phyloP scores from a whole-genome alignment of 768 basidiomycete species.

The Trametes meyenii region DNA sequence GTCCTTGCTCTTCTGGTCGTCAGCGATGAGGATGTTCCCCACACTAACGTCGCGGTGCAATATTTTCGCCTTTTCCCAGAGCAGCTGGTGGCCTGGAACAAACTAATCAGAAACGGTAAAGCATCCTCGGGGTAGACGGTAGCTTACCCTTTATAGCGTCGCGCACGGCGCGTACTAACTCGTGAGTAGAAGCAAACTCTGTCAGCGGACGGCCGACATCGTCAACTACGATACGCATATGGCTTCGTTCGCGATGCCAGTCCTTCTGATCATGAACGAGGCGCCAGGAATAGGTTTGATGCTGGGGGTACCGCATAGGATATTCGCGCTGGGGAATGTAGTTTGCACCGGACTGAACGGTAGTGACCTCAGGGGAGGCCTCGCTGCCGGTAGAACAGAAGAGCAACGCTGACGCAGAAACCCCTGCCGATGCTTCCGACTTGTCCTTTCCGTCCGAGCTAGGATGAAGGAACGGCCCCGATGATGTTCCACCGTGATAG shows the following conservation, averaged over 20 bases:
- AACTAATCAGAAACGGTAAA: too few species aligned
- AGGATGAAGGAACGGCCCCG: too few species aligned
- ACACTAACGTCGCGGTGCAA: conserved; percentile 27
- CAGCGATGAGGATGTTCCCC: conserved; percentile 25
- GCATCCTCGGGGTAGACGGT: neutral
- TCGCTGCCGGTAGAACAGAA: neutral
- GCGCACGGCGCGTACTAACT: conserved; percentile 5
- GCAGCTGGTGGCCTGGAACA: conserved; percentile 22
- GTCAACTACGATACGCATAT: conserved; percentile 17
- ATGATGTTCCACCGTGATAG: too few species aligned
- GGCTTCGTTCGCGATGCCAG: conserved; percentile 7
- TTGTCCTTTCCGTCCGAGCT: neutral
- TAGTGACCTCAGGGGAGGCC: too few species aligned
- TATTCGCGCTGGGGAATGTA: neutral
- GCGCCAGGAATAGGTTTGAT: conserved; percentile 4
- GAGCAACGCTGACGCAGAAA: too few species aligned
- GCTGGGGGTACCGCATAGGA: neutral
- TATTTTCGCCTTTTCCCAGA: conserved; percentile 13
- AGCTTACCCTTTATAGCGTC: conserved; percentile 7
- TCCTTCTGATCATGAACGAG: neutral
- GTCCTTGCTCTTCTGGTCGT: neutral
- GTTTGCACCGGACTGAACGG: neutral
- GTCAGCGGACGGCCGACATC: conserved; percentile 6
- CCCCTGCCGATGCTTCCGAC: neutral
- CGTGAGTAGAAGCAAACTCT: conserved; percentile 6